Percentiles rank a stretch among this genome's conserved stretches.
Conservation (phyloP, 1,284 basidiomycete species). For the Ustilago cynodontis region DNA sequence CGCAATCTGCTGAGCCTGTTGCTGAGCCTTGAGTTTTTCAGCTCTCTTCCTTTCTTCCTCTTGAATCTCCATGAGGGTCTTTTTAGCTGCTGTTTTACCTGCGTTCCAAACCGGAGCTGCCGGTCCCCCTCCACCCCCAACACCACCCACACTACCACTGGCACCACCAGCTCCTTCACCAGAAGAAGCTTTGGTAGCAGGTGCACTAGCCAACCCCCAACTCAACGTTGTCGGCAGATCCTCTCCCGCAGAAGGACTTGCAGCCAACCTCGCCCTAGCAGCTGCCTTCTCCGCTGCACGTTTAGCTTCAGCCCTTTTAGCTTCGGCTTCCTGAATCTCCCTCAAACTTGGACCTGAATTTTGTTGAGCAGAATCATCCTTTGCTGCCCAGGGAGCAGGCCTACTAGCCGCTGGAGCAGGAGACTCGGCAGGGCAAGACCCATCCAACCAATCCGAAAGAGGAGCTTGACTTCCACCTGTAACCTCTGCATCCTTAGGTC, state of each 20-base stretch:
- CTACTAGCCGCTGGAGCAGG: conserved; percentile 40
- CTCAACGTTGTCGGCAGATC: conserved; percentile 67
- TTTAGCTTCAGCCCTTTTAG: conserved; percentile 79
- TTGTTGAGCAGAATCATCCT: conserved; percentile 34
- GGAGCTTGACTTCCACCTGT: conserved; percentile 27
- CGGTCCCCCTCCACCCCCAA: conserved; percentile 65
- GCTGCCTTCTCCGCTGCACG: conserved; percentile 70
- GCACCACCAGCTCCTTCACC: conserved; percentile 76
- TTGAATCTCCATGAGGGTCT: conserved; percentile 98
- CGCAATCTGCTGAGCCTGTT: conserved; percentile 71
- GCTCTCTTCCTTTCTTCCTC: conserved; percentile 84
- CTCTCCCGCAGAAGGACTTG: conserved; percentile 59
- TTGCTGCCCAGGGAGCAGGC: conserved; percentile 67
- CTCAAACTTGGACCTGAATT: conserved; percentile 76
- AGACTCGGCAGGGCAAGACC: conserved; percentile 18
- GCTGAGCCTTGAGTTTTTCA: conserved; percentile 74
- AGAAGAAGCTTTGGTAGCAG: conserved; percentile 25
- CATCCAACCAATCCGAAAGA: conserved; percentile 52
- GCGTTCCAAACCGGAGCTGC: conserved; percentile 66
- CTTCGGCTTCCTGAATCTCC: conserved; percentile 95
- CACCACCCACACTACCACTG: conserved; percentile 75
- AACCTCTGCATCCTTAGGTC: conserved; percentile 22
- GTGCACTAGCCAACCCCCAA: conserved; percentile 72
- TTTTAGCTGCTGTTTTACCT: conserved; percentile 75
- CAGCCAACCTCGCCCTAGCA: conserved; percentile 65